phyloP scores from a whole-genome alignment of 2,329 filamentous ascomycete species.

The Teratosphaeria zuluensis region DNA sequence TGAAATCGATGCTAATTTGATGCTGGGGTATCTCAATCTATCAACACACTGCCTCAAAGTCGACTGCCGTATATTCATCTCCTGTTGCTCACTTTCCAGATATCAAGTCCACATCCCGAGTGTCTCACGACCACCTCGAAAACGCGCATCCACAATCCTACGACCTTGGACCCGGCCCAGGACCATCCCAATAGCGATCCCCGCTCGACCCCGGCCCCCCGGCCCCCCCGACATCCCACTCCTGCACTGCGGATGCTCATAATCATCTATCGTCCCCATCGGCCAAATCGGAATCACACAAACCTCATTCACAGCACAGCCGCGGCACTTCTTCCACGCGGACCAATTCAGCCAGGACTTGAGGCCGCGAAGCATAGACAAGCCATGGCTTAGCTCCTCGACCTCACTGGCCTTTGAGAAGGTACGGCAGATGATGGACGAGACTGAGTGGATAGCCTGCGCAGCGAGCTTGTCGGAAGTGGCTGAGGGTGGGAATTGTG shows the following conservation, averaged over 20 bases:
- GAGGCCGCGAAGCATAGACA: constrained; percentile 31
- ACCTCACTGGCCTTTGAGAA: constrained; percentile 19
- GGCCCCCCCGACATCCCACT: constrained; percentile 16
- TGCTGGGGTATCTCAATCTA: neutral
- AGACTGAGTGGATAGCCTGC: constrained; percentile 23
- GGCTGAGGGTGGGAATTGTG: constrained; percentile 30
- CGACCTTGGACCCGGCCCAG: constrained; percentile 2
- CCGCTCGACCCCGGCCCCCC: neutral
- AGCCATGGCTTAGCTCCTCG: constrained; percentile 14
- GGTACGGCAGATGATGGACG: constrained; percentile 25
- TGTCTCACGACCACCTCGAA: neutral
- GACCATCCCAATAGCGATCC: constrained; percentile 15
- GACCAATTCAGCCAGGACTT: constrained; percentile 49
- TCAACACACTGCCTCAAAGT: neutral
- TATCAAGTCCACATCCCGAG: neutral
- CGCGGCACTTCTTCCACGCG: constrained; percentile 47
- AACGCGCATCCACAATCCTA: neutral
- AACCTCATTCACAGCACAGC: constrained; percentile 45
- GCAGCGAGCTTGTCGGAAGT: constrained; percentile 1
- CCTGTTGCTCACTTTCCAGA: neutral
- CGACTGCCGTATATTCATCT: neutral
- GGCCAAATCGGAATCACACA: constrained; percentile 59
- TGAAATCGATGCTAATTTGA: neutral
- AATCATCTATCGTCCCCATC: constrained; percentile 45
- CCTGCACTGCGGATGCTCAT: constrained; percentile 39